Evolutionary conservation across 805 yeast genomes (phyloP).

Genomic region (Cyberlindnera euphorbiiphila): DNA sequence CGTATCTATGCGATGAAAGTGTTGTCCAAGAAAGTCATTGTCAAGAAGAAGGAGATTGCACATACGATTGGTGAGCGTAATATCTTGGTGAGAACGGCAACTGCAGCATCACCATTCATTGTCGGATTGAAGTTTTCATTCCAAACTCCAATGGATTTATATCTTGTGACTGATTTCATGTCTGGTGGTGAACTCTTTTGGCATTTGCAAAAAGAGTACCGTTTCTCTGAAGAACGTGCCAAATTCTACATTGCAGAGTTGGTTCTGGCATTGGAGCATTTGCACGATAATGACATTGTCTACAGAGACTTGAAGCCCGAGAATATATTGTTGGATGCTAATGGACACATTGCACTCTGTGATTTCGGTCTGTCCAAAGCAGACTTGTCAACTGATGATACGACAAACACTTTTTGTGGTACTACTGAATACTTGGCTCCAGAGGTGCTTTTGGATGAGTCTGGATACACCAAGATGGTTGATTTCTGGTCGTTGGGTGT

Average conservation of each 20-base stretch:
- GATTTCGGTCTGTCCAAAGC: constrained; percentile 97
- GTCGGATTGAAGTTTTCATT: constrained; percentile 95
- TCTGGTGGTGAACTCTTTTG: constrained; percentile 96
- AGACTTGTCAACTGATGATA: constrained; percentile 72
- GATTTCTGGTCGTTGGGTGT: constrained; percentile 99
- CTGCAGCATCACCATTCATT: constrained; percentile 86
- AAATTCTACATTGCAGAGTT: constrained; percentile 96
- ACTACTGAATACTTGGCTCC: constrained; percentile 98
- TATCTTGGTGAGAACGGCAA: constrained; percentile 87
- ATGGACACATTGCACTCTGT: constrained; percentile 95
- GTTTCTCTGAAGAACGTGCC: constrained; percentile 90
- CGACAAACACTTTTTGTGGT: constrained; percentile 97
- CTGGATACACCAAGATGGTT: constrained; percentile 97
- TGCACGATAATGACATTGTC: constrained; percentile 93
- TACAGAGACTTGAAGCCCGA: constrained; percentile 97
- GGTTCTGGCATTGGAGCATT: constrained; percentile 86
- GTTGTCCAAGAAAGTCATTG: constrained; percentile 88
- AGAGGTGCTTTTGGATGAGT: constrained; percentile 89
- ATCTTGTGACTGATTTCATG: constrained; percentile 95
- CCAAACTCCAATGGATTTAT: constrained; percentile 90
- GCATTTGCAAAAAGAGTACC: constrained; percentile 96
- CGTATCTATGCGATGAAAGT: constrained; percentile 98
- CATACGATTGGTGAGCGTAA: constrained; percentile 97
- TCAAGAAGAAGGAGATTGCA: constrained; percentile 94
- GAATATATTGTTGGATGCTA: constrained; percentile 90